These are phyloP conservation scores for Hyphopichia burtonii DNA, from an alignment of 1,139 yeast genomes.

Conservation along the genomic window DNA sequence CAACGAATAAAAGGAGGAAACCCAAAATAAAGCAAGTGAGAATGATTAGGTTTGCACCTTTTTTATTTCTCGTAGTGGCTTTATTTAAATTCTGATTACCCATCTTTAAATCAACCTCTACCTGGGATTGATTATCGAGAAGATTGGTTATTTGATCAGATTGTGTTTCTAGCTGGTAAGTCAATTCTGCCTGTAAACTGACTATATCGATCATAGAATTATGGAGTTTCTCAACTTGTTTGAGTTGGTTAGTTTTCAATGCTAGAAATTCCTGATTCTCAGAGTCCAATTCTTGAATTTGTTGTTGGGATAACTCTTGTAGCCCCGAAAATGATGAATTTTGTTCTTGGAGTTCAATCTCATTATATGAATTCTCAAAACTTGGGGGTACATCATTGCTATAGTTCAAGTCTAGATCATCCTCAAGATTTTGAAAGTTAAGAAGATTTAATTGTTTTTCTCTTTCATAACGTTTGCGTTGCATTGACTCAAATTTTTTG, in stretches of 20 bases:
- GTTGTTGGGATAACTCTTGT: constrained; percentile 49
- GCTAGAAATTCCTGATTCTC: constrained; percentile 72
- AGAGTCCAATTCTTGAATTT: constrained; percentile 62
- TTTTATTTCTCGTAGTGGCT: constrained; percentile 71
- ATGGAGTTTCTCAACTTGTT: constrained; percentile 70
- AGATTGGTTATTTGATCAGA: constrained; percentile 68
- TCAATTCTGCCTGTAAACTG: constrained; percentile 72
- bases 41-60: constrained; percentile 67
- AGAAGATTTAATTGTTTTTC: constrained; percentile 40
- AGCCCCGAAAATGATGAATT: constrained; percentile 7
- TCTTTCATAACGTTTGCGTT: constrained; percentile 39
- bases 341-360: constrained; percentile 5
- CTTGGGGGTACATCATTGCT: constrained; percentile 5
- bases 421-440: constrained; percentile 43
- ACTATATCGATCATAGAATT: constrained; percentile 78
- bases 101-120: constrained; percentile 62
- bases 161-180: constrained; percentile 74
- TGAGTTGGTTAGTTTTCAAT: constrained; percentile 63
- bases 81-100: constrained; percentile 74
- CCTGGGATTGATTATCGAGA: constrained; percentile 68
- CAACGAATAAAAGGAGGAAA: constrained; percentile 59
- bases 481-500: constrained; percentile 39
- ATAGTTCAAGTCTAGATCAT: constrained; percentile 22
- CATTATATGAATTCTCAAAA: not conserved
- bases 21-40: constrained; percentile 63